Conservation (phyloP, 805 yeast species). For the Nadsonia fulvescens region DNA sequence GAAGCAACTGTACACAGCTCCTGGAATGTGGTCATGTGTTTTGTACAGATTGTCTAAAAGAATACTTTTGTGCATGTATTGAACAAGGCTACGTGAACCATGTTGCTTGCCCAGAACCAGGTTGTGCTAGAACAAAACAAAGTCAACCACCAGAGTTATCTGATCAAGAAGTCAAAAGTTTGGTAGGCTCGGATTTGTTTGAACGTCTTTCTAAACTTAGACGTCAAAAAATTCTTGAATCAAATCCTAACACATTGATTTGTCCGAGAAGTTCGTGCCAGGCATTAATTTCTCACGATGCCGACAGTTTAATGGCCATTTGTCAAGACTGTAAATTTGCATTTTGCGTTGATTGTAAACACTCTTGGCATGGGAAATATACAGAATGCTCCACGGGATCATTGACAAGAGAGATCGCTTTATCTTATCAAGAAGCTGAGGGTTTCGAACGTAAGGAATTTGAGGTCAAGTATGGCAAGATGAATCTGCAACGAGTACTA, state of each 20-base stretch:
- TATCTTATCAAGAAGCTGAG: slow-evolving; percentile 8
- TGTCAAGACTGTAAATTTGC: slow-evolving; percentile 12
- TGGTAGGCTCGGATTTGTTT: slow-evolving; percentile 6
- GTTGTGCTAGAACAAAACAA: too few species aligned
- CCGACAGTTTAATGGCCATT: slow-evolving; percentile 9
- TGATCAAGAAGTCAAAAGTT: slow-evolving; percentile 3
- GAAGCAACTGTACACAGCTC: slow-evolving; percentile 8
- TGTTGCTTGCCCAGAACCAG: slow-evolving; percentile 9
- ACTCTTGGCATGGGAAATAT: slow-evolving; percentile 13
- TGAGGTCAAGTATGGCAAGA: slow-evolving; percentile 10
- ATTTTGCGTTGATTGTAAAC: slow-evolving; percentile 10
- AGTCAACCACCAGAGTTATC: slow-evolving; percentile 3
- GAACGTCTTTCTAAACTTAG: slow-evolving; percentile 6
- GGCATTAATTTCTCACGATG: slow-evolving; percentile 8
- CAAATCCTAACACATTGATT: slow-evolving; percentile 8
- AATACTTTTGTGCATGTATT: slow-evolving; percentile 9
- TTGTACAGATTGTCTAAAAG: slow-evolving; percentile 9
- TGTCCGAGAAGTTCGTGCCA: slow-evolving; percentile 10
- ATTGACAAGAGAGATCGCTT: slow-evolving; percentile 7
- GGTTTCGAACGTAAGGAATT: slow-evolving; percentile 4
- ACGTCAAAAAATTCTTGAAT: slow-evolving; percentile 7
- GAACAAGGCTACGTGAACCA: slow-evolving; percentile 10
- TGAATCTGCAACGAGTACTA: slow-evolving; percentile 8
- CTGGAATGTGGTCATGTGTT: slow-evolving; percentile 9
- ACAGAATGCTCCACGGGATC: slow-evolving; percentile 8